Percentiles rank a stretch among this genome's conserved stretches.
These are phyloP conservation scores for Cerrena zonata DNA, from an alignment of 1,284 basidiomycete genomes.

Conservation along the genomic window DNA sequence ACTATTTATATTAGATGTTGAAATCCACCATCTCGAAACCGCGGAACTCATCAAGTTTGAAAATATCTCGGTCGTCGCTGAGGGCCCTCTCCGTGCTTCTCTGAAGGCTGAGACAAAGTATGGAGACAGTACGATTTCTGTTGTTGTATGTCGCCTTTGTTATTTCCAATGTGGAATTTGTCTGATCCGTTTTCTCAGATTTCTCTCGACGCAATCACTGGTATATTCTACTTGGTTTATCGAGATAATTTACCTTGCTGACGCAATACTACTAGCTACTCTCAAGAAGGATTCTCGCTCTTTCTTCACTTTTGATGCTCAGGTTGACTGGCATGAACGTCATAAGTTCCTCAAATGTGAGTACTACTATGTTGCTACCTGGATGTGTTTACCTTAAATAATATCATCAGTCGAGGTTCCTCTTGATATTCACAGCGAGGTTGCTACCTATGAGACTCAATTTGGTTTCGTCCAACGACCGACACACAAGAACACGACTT, in stretches of 20 bases:
- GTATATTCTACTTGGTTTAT: conserved; percentile 29
- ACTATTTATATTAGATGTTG: too few relatives aligned
- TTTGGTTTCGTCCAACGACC: conserved; percentile 88
- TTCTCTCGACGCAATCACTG: conserved; percentile 76
- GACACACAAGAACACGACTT: conserved; percentile 89
- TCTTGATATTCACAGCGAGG: conserved; percentile 74
- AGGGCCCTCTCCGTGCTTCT: conserved; percentile 80
- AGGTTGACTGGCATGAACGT: conserved; percentile 87
- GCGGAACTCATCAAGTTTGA: conserved; percentile 70
- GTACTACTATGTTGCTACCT: too few relatives aligned
- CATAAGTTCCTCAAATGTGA: conserved; percentile 88
- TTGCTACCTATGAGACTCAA: conserved; percentile 89
- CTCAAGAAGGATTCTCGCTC: conserved; percentile 64
- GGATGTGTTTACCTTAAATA: too few relatives aligned
- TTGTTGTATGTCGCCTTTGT: conserved; percentile 45
- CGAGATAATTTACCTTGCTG: neutral
- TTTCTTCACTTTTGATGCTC: conserved; percentile 76
- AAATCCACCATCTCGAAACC: conserved; percentile 91
- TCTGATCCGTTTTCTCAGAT: conserved; percentile 45
- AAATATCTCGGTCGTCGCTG: conserved; percentile 63
- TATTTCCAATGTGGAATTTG: neutral
- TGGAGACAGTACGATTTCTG: conserved; percentile 71
- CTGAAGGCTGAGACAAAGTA: conserved; percentile 68
- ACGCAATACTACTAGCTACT: conserved; percentile 47
- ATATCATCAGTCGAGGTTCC: conserved; percentile 73